phyloP scores from a whole-genome alignment of 345 rosid genomes.

The Isatis tinctoria region DNA sequence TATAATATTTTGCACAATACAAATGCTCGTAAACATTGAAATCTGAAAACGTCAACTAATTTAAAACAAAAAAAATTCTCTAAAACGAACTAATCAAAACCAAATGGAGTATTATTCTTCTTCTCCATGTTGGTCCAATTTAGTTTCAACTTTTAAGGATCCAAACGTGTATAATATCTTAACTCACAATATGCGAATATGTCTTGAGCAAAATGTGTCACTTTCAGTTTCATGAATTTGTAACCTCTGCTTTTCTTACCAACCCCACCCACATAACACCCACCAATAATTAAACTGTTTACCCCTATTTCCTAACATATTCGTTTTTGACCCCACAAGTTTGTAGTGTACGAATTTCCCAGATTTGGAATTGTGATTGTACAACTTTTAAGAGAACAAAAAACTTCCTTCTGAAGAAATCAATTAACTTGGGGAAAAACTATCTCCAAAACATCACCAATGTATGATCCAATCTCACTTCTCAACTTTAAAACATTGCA shows the following conservation, averaged over 20 bases:
- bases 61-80: no score
- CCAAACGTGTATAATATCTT: neutral
- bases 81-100: no score
- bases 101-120: no score
- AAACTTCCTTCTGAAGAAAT: neutral
- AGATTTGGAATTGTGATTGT: neutral
- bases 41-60: no score
- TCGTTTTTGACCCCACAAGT: neutral
- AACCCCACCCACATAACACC: slow-evolving; percentile 20
- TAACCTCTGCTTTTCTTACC: slow-evolving; percentile 18
- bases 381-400: neutral
- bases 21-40: no score
- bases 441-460: neutral
- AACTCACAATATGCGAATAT: neutral
- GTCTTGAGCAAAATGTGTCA: neutral
- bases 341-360: neutral
- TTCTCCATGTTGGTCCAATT: neutral
- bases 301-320: neutral
- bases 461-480: neutral
- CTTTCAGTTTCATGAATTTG: slow-evolving; percentile 19
- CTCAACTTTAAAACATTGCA: neutral
- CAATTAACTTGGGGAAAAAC: neutral
- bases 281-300: neutral
- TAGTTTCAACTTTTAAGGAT: neutral
- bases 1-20: no score